phyloP scores from a whole-genome alignment of 2,329 filamentous ascomycete genomes.

The Mariannaea elegans region DNA sequence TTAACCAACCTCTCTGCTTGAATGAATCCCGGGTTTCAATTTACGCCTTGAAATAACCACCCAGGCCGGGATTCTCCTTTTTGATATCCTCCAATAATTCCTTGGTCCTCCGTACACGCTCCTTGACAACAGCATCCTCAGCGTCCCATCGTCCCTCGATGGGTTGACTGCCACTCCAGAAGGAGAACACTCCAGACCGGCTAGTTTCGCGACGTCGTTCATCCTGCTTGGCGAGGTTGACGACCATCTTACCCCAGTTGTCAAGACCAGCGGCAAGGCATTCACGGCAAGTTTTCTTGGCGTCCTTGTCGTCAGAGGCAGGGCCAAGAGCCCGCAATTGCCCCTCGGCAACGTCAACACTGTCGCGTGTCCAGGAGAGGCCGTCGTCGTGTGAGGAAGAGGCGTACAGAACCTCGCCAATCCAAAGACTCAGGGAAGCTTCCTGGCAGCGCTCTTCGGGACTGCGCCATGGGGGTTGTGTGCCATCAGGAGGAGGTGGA shows the following conservation, averaged over 20 bases:
- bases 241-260: slow-evolving; percentile 87
- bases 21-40: slow-evolving; percentile 1
- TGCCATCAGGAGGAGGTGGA: slow-evolving; percentile 73
- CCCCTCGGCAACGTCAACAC: slow-evolving; percentile 81
- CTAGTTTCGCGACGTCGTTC: slow-evolving; percentile 47
- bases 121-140: slow-evolving; percentile 63
- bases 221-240: slow-evolving; percentile 66
- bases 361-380: slow-evolving; percentile 88
- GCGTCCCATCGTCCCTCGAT: slow-evolving; percentile 60
- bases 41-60: slow-evolving; percentile 53
- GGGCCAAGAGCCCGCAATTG: slow-evolving; percentile 60
- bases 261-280: slow-evolving; percentile 80
- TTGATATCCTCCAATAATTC: slow-evolving; percentile 61
- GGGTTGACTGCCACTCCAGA: slow-evolving; percentile 48
- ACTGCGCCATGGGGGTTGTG: slow-evolving; percentile 71
- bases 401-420: slow-evolving; percentile 91
- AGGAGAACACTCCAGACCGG: slow-evolving; percentile 45
- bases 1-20: slow-evolving; percentile 10
- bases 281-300: slow-evolving; percentile 71
- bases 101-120: slow-evolving; percentile 59
- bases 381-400: slow-evolving; percentile 71
- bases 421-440: slow-evolving; percentile 85
- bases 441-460: slow-evolving; percentile 80
- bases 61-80: slow-evolving; percentile 46
- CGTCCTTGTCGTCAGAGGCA: slow-evolving; percentile 36